phyloP scores from a whole-genome alignment of 768 basidiomycete species.

The Crepidotus variabilis region DNA sequence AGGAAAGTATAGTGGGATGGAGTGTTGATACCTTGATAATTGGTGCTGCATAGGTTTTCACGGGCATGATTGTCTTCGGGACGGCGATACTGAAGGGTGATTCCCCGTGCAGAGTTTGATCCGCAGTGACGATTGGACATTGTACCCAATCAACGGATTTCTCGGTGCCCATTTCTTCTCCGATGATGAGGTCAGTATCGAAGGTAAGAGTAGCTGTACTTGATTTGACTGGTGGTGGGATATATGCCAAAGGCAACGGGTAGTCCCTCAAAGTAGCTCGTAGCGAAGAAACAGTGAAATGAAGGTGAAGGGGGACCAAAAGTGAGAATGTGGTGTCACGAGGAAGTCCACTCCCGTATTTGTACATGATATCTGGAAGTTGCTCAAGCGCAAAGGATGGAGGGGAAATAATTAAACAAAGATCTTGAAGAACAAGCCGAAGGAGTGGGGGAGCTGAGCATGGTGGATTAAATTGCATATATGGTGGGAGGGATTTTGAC shows the following conservation, averaged over 20 bases:
- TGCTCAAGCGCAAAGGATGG: slow-evolving; percentile 57
- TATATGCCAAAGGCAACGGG: slow-evolving; percentile 78
- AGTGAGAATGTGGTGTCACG: slow-evolving; percentile 70
- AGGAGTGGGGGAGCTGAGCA: slow-evolving; percentile 60
- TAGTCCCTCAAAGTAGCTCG: slow-evolving; percentile 78
- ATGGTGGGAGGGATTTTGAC: slow-evolving; percentile 33
- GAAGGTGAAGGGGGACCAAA: slow-evolving; percentile 78
- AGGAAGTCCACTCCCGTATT: slow-evolving; percentile 68
- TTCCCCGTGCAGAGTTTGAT: slow-evolving; percentile 48
- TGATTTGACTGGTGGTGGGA: slow-evolving; percentile 46
- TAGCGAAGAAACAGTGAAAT: slow-evolving; percentile 59
- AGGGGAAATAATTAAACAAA: slow-evolving; percentile 50
- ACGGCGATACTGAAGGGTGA: slow-evolving; percentile 55
- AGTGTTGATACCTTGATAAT: slow-evolving; percentile 62
- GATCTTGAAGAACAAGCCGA: slow-evolving; percentile 55
- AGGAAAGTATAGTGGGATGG: slow-evolving; percentile 70
- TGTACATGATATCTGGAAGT: slow-evolving; percentile 60
- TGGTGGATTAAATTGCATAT: slow-evolving; percentile 35
- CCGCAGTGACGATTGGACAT: slow-evolving; percentile 57
- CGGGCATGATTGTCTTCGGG: slow-evolving; percentile 93
- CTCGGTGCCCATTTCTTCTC: slow-evolving; percentile 77
- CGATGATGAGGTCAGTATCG: slow-evolving; percentile 77
- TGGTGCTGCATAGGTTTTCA: slow-evolving; percentile 87
- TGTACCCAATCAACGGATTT: slow-evolving; percentile 69
- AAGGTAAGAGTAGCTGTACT: slow-evolving; percentile 52